A percentile compares a stretch with the other conserved stretches of the same genome.
Evolutionary conservation across 2,329 filamentous ascomycete species (phyloP).

Genomic region (Capronia americana): DNA sequence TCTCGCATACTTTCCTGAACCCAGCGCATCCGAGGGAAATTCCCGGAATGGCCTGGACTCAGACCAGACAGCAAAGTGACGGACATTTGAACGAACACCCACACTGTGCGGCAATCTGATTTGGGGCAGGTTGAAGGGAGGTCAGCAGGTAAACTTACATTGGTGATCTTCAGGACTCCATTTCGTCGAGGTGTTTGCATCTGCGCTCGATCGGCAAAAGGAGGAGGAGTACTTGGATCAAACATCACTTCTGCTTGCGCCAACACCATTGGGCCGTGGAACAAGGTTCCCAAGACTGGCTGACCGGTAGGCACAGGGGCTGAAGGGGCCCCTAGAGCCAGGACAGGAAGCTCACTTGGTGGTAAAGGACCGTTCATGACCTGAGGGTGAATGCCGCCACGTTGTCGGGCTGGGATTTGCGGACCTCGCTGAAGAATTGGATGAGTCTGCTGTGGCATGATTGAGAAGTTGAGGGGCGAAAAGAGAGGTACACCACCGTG

Average conservation of each 20-base stretch:
- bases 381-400: background rate
- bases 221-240: conserved; percentile 32
- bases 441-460: background rate
- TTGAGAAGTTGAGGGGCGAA: background rate
- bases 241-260: conserved; percentile 19
- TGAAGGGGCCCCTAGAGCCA: background rate
- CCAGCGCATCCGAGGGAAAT: background rate
- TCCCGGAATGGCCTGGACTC: background rate
- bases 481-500: background rate
- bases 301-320: background rate
- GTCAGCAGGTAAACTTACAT: conserved; percentile 39
- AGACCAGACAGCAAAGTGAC: conserved; percentile 5
- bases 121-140: background rate
- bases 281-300: background rate
- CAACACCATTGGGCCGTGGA: background rate
- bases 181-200: conserved; percentile 33
- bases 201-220: conserved; percentile 38
- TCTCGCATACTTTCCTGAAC: background rate
- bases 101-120: background rate
- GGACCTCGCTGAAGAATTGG: background rate
- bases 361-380: background rate
- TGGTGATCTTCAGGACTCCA: conserved; percentile 46
- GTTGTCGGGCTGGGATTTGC: background rate
- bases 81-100: background rate
- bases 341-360: background rate